A percentile compares a stretch with the other conserved stretches of the same genome.
phyloP scores from a whole-genome alignment of 805 yeast species.

The Barnettozyma siamensis region DNA sequence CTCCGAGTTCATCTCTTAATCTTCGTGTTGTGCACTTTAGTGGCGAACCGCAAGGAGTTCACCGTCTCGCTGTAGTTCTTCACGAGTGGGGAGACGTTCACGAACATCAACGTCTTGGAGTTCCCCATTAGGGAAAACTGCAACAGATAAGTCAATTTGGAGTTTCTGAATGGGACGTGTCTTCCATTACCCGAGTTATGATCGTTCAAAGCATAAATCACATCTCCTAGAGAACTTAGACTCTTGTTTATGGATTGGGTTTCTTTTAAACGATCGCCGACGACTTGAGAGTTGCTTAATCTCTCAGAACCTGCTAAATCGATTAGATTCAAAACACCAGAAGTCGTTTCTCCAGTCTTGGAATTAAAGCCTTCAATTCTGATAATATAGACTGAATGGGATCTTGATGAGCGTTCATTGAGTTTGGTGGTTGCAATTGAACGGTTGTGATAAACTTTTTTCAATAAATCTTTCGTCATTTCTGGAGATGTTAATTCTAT shows the following conservation, averaged over 20 bases:
- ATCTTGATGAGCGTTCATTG: slow-evolving; percentile 83
- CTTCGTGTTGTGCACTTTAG: slow-evolving; percentile 64
- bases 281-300: slow-evolving; percentile 63
- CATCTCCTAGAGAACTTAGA: slow-evolving; percentile 84
- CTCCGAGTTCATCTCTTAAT: slow-evolving; percentile 14
- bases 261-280: slow-evolving; percentile 77
- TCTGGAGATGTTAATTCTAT: slow-evolving; percentile 40
- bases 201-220: slow-evolving; percentile 67
- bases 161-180: slow-evolving; percentile 92
- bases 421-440: slow-evolving; percentile 77
- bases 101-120: slow-evolving; percentile 91
- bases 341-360: slow-evolving; percentile 39
- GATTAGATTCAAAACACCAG: slow-evolving; percentile 70
- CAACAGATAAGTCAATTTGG: slow-evolving; percentile 81
- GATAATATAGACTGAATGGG: slow-evolving; percentile 78
- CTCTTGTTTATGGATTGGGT: slow-evolving; percentile 88
- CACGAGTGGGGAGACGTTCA: slow-evolving; percentile 67
- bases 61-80: slow-evolving; percentile 69
- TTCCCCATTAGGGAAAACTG: slow-evolving; percentile 81
- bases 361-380: slow-evolving; percentile 49
- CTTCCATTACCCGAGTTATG: slow-evolving; percentile 13
- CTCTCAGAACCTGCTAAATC: slow-evolving; percentile 96
- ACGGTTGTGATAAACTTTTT: slow-evolving; percentile 53
- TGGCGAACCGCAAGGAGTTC: slow-evolving; percentile 84
- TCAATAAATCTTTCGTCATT: slow-evolving; percentile 46